Base-by-base conservation (phyloP, 2,329 filamentous ascomycete species). In the Basipetospora sp. region DNA sequence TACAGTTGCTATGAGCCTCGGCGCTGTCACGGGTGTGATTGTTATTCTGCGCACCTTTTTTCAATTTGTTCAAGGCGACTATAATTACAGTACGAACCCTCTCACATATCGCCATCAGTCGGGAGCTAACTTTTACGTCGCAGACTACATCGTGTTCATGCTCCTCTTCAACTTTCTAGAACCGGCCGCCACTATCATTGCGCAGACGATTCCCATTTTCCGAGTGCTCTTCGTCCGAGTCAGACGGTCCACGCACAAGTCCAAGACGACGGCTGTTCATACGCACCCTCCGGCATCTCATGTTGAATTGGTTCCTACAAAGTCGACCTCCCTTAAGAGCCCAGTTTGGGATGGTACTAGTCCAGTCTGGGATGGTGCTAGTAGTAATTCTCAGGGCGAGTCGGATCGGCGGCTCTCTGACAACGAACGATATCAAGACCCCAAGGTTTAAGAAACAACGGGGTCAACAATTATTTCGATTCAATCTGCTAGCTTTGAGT, bases 381-480 rank as follows among this genome's bases (percentile, higher is more conserved):
- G 28, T 30, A 30, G 28, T 30, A 30, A 30, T 30, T 30, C 28
- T 30, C 13, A 30, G 5, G 13, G 30, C 30, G 15, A 31, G 13
- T 31, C 15, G 15, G 30, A 31, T 5, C 15, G 18, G 30, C 30
- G 15, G 14, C 30, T 31, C 6, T 31, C 30, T 15, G 15, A 31
- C 14, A 31, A 31, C 15, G 15, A 31, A 31, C 15, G n/a, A 31
- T 16, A 10, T 31, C 15, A 31, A 10, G 15, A 16, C 5, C 13
- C 18, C 15, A 31, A 1, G 59, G 48, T 25, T 25, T 25, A 11
- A 25, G 22, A 11, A 11, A 25, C 6, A 11, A 25, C 22, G 22
- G 22, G 22, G n/a, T n/a, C n/a, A n/a, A n/a, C n/a, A n/a, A n/a
- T n/a, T n/a, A n/a, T n/a, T n/a, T n/a, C n/a, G n/a, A n/a, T n/a